Evolutionary conservation across 2,329 filamentous ascomycete genomes (phyloP).

Genomic region (Fusarium pseudoanthophilum): DNA sequence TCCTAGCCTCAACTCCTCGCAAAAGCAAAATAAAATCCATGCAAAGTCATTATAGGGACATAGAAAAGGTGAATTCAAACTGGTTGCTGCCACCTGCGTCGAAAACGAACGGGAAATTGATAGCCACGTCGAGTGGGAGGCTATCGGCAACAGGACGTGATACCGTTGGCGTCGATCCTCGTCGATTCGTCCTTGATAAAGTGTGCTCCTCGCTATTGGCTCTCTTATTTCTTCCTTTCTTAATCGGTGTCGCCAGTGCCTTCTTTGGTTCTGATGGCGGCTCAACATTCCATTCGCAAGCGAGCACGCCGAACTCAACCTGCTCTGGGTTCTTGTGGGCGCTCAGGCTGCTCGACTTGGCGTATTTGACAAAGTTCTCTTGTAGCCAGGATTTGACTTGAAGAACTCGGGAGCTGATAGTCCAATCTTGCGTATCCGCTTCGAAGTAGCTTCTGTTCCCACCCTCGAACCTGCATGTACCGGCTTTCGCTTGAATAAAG

Average conservation of each 20-base stretch:
- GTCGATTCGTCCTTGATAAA: slow-evolving; percentile 32
- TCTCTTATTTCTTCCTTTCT: slow-evolving; percentile 46
- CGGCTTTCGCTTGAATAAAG: slow-evolving; percentile 1
- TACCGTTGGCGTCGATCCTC: slow-evolving; percentile 7
- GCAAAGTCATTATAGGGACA: slow-evolving; percentile 19
- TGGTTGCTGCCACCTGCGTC: slow-evolving; percentile 29
- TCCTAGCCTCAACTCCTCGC: slow-evolving; percentile 17
- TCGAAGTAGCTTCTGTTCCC: slow-evolving; percentile 49
- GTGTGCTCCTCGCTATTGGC: slow-evolving; percentile 40
- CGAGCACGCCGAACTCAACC: slow-evolving; percentile 56
- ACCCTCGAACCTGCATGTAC: slow-evolving; percentile 27
- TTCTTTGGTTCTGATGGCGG: slow-evolving; percentile 28
- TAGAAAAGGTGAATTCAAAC: slow-evolving; percentile 43
- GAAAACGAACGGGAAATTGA: slow-evolving; percentile 40
- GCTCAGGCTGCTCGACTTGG: slow-evolving; percentile 48
- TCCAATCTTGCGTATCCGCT: slow-evolving; percentile 49
- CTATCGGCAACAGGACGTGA: background rate
- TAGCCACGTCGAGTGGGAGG: slow-evolving; percentile 7
- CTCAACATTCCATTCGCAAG: slow-evolving; percentile 53
- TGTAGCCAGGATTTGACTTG: slow-evolving; percentile 54
- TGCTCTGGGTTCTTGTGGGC: slow-evolving; percentile 48
- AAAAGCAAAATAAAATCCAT: slow-evolving; percentile 1
- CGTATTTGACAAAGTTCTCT: slow-evolving; percentile 51
- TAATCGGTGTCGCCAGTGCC: slow-evolving; percentile 18
- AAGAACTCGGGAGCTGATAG: slow-evolving; percentile 49